Evolutionary conservation across 805 yeast genomes (phyloP), one percentile per base, ranked within the genome.

Genomic region (Pichia rugopelliculosa): DNA sequence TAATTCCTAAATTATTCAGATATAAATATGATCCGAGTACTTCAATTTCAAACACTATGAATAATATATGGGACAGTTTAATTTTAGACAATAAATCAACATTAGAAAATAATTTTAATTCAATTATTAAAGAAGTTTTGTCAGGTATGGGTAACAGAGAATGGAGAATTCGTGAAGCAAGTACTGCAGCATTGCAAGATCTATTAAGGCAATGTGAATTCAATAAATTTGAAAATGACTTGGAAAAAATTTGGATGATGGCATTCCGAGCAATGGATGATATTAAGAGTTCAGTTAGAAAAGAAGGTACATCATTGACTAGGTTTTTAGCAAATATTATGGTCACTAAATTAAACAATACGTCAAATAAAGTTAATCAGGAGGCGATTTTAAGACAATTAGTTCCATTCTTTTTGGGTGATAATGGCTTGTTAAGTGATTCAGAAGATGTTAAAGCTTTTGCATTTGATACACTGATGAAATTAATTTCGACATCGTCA

Each of bases 101-200:
- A 0, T 67, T 90, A 12, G 69, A 66, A 3, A 67, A 65, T 3
- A 76, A 83, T 58, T 79, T 80, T 55, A 75, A 72, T 11, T 64
- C 65, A 3, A 88, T 93, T 41, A 61, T 86, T 48, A 60, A 71
- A 4, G 96, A 87, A 56, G 65, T 88, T 3, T 59, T 87, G 39
- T 60, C 58, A 2, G 76, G 87, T 23, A 83, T 88, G 82, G 83
- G 88, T 1, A 79, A 79, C 49, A 76, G 82, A 46, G 97, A 93
- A 64, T 93, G 98, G 97, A 76, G 98, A 56, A 87, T 84, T 0
- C 75, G 99, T 55, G 93, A 91, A 59, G 96, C 96, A 0, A 79
- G 93, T 61, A 72, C 91, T 0, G 61, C 75, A 10, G 96, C 89
- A 0, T 63, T 87, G 46, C 69, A 77, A 27, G 89, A 87, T 53